Base-by-base conservation (phyloP, 495 filamentous ascomycete species). In the Penicillium ochrochloron region DNA sequence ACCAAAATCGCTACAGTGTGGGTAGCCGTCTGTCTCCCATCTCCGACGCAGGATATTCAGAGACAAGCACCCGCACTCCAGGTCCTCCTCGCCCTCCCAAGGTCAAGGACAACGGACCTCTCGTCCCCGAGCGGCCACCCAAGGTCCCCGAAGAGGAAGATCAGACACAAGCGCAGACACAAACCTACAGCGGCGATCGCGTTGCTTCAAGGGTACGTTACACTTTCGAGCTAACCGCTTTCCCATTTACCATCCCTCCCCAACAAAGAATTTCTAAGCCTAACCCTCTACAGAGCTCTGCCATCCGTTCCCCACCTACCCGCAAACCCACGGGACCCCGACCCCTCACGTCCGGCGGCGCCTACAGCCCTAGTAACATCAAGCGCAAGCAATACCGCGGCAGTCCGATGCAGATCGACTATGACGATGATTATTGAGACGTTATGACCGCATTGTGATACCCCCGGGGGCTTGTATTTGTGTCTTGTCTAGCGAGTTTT, bases 321-420 rank as follows among this genome's bases (percentile, higher is more conserved):
- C 82, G 84, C 55, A 86, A 85, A 67, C 84, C 83, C 41, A 85
- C 84, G 17, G 84, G 84, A 10, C 84, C 84, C 51, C 80, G 84
- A 52, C 84, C 84, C 10, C 74, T 83, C 31, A 80, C 77, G 10
- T 80, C 77, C 57, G 73, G 75, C 64, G 81, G 80, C 59, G 66
- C 75, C 25, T 81, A 80, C 69, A 80, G 80, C 66, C 80, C 82
- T 39, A 73, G 76, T 60, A 80, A 79, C 48, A 64, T 78, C 65
- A 82, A 81, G 68, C 71, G 75, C 51, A 79, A 70, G 58, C 75
- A 74, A 42, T 84, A 81, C 70, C 74, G 80, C 57, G 80, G 76
- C 60, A 83, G 80, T 65, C 82, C 82, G 39, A 80, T 81, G 61
- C 80, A 79, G 58, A 68, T 82, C 65, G 81, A 82, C 62, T 73